These are phyloP conservation scores for Kalmusia sp. DNA, from an alignment of 2,329 filamentous ascomycete species.

Conservation along the genomic window DNA sequence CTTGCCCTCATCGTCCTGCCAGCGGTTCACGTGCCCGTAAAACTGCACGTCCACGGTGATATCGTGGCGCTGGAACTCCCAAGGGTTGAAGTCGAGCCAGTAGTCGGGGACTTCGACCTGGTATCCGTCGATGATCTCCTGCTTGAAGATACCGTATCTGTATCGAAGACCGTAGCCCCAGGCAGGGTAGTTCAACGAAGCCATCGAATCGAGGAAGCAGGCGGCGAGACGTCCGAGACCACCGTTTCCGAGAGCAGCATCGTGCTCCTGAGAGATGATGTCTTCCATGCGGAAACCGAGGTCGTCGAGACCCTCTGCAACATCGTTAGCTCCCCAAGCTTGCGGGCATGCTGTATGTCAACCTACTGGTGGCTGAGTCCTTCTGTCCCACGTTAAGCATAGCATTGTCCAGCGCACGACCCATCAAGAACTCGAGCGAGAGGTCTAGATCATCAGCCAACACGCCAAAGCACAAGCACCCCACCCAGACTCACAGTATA, in stretches of 20 bases:
- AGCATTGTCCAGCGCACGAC: slow-evolving; percentile 93
- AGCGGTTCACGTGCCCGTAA: slow-evolving; percentile 83
- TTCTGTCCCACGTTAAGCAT: slow-evolving; percentile 96
- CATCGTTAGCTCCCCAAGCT: slow-evolving; percentile 23
- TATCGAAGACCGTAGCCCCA: slow-evolving; percentile 98
- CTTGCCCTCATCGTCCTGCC: slow-evolving; percentile 76
- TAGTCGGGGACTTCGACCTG: slow-evolving; percentile 98
- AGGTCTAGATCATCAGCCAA: slow-evolving; percentile 64
- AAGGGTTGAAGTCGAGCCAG: slow-evolving; percentile 99
- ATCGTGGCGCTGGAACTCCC: slow-evolving; percentile 97
- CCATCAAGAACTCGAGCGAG: slow-evolving; percentile 98
- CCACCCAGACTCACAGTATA: slow-evolving; percentile 73
- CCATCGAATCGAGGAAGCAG: slow-evolving; percentile 95
- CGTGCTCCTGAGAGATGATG: slow-evolving; percentile 91
- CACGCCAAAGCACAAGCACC: not conserved
- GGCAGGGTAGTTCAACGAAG: slow-evolving; percentile 91
- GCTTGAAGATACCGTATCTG: slow-evolving; percentile 95
- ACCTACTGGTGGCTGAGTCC: slow-evolving; percentile 77
- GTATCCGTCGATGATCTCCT: slow-evolving; percentile 97
- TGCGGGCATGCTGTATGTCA: not conserved
- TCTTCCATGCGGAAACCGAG: slow-evolving; percentile 98
- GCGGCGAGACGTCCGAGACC: slow-evolving; percentile 93
- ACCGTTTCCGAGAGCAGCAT: slow-evolving; percentile 94
- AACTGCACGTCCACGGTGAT: slow-evolving; percentile 97
- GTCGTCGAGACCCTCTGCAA: slow-evolving; percentile 78